phyloP scores from a whole-genome alignment of 2,329 filamentous ascomycete genomes.

The Monosporascus sp. region DNA sequence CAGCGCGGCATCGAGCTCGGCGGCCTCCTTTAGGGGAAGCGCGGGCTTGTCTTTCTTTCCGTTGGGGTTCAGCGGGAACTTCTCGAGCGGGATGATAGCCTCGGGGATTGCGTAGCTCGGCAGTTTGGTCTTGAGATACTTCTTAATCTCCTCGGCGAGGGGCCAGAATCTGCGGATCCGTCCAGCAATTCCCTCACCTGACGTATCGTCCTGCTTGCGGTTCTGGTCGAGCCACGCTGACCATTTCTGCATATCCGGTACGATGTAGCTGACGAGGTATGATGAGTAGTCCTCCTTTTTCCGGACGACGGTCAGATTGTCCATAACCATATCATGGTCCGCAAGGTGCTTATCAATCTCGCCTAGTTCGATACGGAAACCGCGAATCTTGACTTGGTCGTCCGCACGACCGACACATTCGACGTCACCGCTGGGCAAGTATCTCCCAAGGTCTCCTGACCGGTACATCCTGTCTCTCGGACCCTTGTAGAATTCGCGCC shows the following conservation, averaged over 20 bases:
- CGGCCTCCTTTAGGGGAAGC: slow-evolving; percentile 60
- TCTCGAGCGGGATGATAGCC: slow-evolving; percentile 27
- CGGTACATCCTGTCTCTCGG: slow-evolving; percentile 82
- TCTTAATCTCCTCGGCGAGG: slow-evolving; percentile 24
- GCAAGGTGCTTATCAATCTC: not conserved
- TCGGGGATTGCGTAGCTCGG: slow-evolving; percentile 62
- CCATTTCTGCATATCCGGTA: not conserved
- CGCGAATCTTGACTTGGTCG: not conserved
- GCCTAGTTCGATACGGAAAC: not conserved
- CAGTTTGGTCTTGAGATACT: slow-evolving; percentile 57
- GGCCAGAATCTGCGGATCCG: slow-evolving; percentile 1
- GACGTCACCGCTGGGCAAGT: slow-evolving; percentile 58
- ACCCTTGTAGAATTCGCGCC: slow-evolving; percentile 69
- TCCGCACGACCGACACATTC: slow-evolving; percentile 43
- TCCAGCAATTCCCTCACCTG: not conserved
- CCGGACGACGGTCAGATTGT: not conserved
- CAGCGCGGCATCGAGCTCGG: slow-evolving; percentile 45
- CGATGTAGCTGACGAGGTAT: not conserved
- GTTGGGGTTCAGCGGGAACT: slow-evolving; percentile 65
- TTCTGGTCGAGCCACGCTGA: not conserved
- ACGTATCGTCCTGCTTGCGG: not conserved
- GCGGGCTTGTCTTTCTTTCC: slow-evolving; percentile 69
- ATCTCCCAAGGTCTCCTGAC: slow-evolving; percentile 76
- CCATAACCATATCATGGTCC: not conserved
- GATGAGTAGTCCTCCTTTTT: not conserved